A percentile compares a stretch with the other conserved stretches of the same genome.
phyloP scores from a whole-genome alignment of 2,329 filamentous ascomycete species.

The Fusarium aywerte region DNA sequence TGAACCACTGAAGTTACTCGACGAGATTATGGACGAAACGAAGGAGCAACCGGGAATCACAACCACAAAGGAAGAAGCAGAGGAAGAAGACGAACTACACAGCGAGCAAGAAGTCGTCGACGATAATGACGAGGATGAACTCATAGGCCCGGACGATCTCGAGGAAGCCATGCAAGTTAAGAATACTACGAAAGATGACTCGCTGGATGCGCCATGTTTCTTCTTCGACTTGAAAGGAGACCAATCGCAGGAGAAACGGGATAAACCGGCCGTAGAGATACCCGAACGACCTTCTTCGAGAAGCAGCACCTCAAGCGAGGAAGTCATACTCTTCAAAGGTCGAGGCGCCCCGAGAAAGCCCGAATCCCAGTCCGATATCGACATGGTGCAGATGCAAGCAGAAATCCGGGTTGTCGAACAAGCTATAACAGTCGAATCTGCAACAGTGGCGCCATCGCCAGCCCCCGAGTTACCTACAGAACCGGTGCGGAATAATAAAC shows the following conservation, averaged over 20 bases:
- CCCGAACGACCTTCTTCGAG: slow-evolving; percentile 38
- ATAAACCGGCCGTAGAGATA: slow-evolving; percentile 5
- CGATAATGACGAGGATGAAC: not conserved
- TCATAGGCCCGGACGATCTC: slow-evolving; percentile 40
- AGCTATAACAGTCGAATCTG: slow-evolving; percentile 24
- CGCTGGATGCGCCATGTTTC: slow-evolving; percentile 43
- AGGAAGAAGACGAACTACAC: not conserved
- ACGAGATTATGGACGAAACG: slow-evolving; percentile 42
- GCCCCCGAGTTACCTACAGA: not conserved
- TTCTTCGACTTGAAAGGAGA: slow-evolving; percentile 54
- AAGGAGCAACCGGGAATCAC: not conserved
- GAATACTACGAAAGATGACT: slow-evolving; percentile 1
- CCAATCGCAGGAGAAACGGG: not conserved
- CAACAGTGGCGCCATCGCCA: slow-evolving; percentile 1
- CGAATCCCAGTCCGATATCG: slow-evolving; percentile 32
- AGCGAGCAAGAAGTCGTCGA: slow-evolving; percentile 5
- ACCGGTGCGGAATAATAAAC: not conserved
- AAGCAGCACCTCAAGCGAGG: slow-evolving; percentile 64
- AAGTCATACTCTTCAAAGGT: slow-evolving; percentile 76
- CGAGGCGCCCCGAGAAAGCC: slow-evolving; percentile 53
- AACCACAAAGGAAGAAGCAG: not conserved
- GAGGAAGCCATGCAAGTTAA: slow-evolving; percentile 30
- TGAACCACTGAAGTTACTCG: slow-evolving; percentile 59
- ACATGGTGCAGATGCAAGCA: slow-evolving; percentile 46
- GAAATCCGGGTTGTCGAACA: slow-evolving; percentile 49